Evolutionary conservation across 345 rosid genomes (phyloP), one percentile per base, ranked within the genome.

Genomic region (Durio zibethinus): DNA sequence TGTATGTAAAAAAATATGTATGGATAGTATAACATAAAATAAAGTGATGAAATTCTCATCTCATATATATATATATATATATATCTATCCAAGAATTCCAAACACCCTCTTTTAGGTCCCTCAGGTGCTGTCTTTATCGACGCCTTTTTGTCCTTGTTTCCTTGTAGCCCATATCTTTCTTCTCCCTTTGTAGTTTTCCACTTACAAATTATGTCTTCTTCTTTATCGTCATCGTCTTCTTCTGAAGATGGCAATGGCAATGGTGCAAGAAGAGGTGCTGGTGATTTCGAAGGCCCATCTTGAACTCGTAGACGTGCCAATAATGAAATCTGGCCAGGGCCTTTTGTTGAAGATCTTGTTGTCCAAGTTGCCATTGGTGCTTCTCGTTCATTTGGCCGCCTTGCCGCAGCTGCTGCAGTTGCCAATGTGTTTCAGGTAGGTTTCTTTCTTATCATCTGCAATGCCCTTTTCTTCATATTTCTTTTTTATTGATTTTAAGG

Each of bases 321-420:
- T 59, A 89, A 84, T 78, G 98, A 93, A 23, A 87, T 89, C 9
- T 96, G 99, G 99, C 99, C 99, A 0, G 99, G 92, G 66, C 98
- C 93, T 66, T 91, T 96, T 70, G 82, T 96, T 16, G 99, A 96
- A 81, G 91, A 94, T 52, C 92, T 96, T 23, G 97, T 96, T 35
- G 75, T 83, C 60, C 97, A 88, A 38, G 97, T 91, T 20, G 99
- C 98, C 76, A 73, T 79, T 60, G 89, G 90, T 33, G 94, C 91
- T 68, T 80, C 90, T 64, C 86, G 83, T 73, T 72, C 88, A 0
- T 4, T 18, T 16, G 94, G 98, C 2, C 93, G 91, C 23, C 97
- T 90, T 15, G 85, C 92, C 11, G 98, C 91, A 0, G 98, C 97
- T 25, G 85, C 88, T 7, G 91, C 95, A 25, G 80, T 96, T 23